phyloP scores from a whole-genome alignment of 2,329 filamentous ascomycete genomes.

The Aspergillus jensenii region DNA sequence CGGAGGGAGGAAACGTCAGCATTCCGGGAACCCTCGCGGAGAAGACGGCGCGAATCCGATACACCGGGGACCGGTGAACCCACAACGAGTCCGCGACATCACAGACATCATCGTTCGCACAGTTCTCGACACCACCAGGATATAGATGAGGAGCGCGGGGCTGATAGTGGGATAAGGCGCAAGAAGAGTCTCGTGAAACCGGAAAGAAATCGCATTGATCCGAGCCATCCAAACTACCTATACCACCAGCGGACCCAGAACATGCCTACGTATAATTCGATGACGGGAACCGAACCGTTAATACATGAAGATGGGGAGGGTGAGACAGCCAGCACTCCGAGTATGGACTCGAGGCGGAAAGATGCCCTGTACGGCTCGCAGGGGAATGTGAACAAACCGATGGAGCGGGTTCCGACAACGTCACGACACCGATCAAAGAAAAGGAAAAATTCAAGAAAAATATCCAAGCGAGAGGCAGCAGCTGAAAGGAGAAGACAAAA shows the following conservation, averaged over 20 bases:
- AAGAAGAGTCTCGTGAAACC: constrained; percentile 89
- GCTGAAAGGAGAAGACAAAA: constrained; percentile 62
- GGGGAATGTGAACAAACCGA: constrained; percentile 44
- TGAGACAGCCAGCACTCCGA: constrained; percentile 63
- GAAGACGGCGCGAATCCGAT: constrained; percentile 72
- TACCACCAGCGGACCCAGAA: constrained; percentile 93
- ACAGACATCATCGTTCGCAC: constrained; percentile 41
- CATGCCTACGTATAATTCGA: constrained; percentile 86
- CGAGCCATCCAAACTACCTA: constrained; percentile 89
- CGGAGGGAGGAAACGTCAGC: constrained; percentile 59
- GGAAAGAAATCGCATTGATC: constrained; percentile 81
- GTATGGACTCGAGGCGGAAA: constrained; percentile 54
- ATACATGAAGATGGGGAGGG: constrained; percentile 63
- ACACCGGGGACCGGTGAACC: constrained; percentile 51
- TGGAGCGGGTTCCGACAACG: constrained; percentile 38
- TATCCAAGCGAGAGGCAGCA: constrained; percentile 56
- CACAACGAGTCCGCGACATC: constrained; percentile 36
- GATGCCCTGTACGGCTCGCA: constrained; percentile 34
- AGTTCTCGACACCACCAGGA: constrained; percentile 47
- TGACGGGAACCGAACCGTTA: constrained; percentile 87
- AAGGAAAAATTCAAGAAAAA: constrained; percentile 65
- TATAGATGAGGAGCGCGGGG: constrained; percentile 55
- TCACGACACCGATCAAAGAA: constrained; percentile 41
- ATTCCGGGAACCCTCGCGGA: constrained; percentile 68
- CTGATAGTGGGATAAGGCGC: constrained; percentile 56